These are phyloP conservation scores for Xylariaceae sp. DNA, from an alignment of 2,329 filamentous ascomycete genomes.

Conservation along the genomic window DNA sequence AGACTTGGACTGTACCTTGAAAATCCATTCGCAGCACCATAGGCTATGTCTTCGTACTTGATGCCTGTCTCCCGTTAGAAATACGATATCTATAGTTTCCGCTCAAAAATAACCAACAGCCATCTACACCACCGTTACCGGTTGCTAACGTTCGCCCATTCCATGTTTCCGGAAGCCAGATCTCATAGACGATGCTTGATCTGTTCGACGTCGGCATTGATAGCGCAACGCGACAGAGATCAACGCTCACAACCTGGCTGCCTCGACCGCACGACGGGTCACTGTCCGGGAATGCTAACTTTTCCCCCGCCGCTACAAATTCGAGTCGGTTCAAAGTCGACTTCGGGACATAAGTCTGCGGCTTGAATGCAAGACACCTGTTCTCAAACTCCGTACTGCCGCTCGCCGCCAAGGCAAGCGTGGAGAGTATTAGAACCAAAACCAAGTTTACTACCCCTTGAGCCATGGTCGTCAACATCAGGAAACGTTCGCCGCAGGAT, in stretches of 20 bases:
- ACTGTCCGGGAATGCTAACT: constrained; percentile 30
- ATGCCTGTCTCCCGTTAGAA: constrained; percentile 38
- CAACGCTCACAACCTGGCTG: constrained; percentile 23
- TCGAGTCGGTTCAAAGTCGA: constrained; percentile 28
- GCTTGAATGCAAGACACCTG: constrained; percentile 25
- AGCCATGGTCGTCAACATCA: background rate
- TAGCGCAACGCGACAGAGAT: constrained; percentile 41
- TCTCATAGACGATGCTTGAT: constrained; percentile 52
- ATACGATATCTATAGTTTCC: background rate
- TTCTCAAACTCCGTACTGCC: constrained; percentile 11
- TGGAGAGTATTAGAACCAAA: background rate
- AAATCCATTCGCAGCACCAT: constrained; percentile 50
- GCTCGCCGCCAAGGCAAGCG: background rate
- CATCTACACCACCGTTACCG: constrained; percentile 55
- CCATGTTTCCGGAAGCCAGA: constrained; percentile 54
- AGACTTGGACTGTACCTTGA: constrained; percentile 33
- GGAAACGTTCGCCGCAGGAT: too few species aligned
- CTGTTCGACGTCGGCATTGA: constrained; percentile 40
- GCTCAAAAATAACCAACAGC: constrained; percentile 38
- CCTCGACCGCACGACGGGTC: constrained; percentile 27
- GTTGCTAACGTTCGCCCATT: constrained; percentile 53
- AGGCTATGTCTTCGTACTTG: constrained; percentile 51
- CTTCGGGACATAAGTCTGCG: constrained; percentile 12
- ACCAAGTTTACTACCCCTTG: background rate
- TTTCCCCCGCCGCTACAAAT: constrained; percentile 26